Base-by-base conservation (phyloP, 352 stramenopile species). In the Phytophthora podocarpi region DNA sequence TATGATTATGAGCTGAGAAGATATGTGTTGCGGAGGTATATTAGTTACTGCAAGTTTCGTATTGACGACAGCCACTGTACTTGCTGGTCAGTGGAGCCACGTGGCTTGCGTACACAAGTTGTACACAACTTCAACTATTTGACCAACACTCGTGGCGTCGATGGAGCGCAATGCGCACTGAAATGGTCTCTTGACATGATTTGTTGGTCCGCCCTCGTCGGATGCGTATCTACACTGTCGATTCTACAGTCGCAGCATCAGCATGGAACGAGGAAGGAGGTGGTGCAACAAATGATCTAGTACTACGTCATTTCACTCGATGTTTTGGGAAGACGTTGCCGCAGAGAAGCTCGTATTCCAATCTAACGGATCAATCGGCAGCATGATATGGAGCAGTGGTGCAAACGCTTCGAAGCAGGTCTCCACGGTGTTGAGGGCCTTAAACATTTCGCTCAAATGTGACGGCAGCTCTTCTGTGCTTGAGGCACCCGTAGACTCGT, bases 331-430 rank as follows among this genome's bases (percentile, higher is more conserved):
- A n/a, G n/a, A n/a, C n/a, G n/a, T n/a, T n/a, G n/a, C n/a, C n/a
- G n/a, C n/a, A n/a, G 47, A 26, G 30, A 79, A 57, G 13, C 26
- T 65, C n/a, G 59, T 42, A 6, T 56, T 49, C 59, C 64, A 77
- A 24, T 74, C 46, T 4, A 74, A 27, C 4, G 68, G 68, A 24
- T 77, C 64, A 6, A 39, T 52, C 4, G 72, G 32, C n/a, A 81
- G 20, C n/a, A 69, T 54, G 2, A 84, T 59, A 11, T 80, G 65
- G 32, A 80, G 57, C 12, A 84, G 53, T 16, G 64, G 27, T 23
- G 67, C 52, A 45, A 85, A 82, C 21, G 76, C 74, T 32, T 76
- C 49, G 12, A 84, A 69, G 23, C 76, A 84, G 20, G 59, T 46
- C 15, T 60, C 32, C 6, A 62, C 60, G 7, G 61, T 72, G 15